These are phyloP conservation scores for Globisporangium canariense DNA, from an alignment of 352 stramenopile species.

Conservation along the genomic window DNA sequence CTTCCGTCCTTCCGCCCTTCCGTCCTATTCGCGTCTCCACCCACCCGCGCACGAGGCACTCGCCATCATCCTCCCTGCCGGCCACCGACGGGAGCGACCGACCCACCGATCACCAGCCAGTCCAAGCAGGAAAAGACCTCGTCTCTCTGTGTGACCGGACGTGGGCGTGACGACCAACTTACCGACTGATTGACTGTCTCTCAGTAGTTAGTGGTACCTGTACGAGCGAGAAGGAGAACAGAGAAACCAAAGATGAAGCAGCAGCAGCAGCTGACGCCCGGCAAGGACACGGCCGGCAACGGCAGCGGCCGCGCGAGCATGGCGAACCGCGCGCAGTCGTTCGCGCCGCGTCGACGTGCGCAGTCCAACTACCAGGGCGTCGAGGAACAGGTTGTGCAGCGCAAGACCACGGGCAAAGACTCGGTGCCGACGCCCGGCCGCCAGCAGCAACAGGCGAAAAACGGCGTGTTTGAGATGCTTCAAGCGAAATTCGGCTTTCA, in stretches of 20 bases:
- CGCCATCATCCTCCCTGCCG: not conserved
- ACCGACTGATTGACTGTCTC: not conserved
- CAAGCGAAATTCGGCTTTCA: constrained; percentile 87
- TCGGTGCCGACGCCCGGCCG: constrained; percentile 20
- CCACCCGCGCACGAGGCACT: not conserved
- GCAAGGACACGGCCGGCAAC: constrained; percentile 1
- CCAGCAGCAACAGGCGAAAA: constrained; percentile 24
- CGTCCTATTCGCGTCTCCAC: not conserved
- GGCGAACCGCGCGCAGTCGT: constrained; percentile 16
- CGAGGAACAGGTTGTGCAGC: constrained; percentile 27
- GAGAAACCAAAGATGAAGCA: constrained; percentile 11
- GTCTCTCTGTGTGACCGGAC: too few species aligned
- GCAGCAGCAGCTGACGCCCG: constrained; percentile 10
- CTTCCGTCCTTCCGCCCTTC: not conserved
- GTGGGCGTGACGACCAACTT: not conserved
- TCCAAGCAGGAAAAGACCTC: not conserved
- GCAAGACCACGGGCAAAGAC: constrained; percentile 24
- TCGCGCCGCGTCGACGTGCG: constrained; percentile 42
- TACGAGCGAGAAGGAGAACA: not conserved
- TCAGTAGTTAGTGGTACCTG: too few species aligned
- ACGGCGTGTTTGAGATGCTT: constrained; percentile 72
- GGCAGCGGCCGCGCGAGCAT: constrained; percentile 14
- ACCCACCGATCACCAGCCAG: not conserved
- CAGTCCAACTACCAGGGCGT: constrained; percentile 81
- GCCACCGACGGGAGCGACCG: not conserved